Percentiles rank a stretch among this genome's conserved stretches.
Conservation (phyloP, 2,329 filamentous ascomycete genomes). For the Thelonectria olida region DNA sequence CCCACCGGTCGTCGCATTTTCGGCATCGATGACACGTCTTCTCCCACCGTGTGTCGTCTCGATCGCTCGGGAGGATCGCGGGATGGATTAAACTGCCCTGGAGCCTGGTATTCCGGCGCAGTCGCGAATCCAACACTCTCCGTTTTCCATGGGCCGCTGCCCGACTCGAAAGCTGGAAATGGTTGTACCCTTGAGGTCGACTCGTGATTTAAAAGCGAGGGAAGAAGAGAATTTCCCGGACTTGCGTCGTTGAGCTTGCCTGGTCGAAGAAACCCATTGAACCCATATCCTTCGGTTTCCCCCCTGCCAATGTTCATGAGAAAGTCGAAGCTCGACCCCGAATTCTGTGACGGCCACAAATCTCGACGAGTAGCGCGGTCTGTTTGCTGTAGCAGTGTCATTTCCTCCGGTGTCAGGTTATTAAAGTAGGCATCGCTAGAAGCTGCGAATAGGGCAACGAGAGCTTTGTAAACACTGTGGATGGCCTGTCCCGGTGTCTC, state of each 20-base stretch:
- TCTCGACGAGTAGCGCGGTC: conserved; percentile 57
- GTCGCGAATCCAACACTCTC: conserved; percentile 24
- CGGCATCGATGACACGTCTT: conserved; percentile 31
- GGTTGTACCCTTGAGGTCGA: conserved; percentile 14
- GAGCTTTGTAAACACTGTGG: conserved; percentile 60
- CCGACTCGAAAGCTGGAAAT: conserved; percentile 23
- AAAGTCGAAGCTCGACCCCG: conserved; percentile 60
- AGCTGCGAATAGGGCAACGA: conserved; percentile 59
- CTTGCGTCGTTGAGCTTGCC: conserved; percentile 20
- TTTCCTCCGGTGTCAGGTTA: conserved; percentile 56
- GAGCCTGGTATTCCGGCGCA: conserved; percentile 25
- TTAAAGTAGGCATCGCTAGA: conserved; percentile 54
- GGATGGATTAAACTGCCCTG: conserved; percentile 23
- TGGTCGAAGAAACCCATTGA: conserved; percentile 47
- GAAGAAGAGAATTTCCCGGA: conserved; percentile 8
- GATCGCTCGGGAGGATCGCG: conserved; percentile 28
- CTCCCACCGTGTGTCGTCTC: conserved; percentile 38
- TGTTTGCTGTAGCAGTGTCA: conserved; percentile 53
- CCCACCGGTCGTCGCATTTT: conserved; percentile 46
- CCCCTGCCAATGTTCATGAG: conserved; percentile 58
- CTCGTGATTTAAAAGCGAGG: conserved; percentile 26
- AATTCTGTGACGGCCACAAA: conserved; percentile 56
- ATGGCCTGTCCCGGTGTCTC: conserved; percentile 44
- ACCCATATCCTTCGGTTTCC: conserved; percentile 47
- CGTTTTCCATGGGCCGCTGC: conserved; percentile 20